Evolutionary conservation across 1,284 basidiomycete species (phyloP).

Genomic region (Ceratobasidium sp.): DNA sequence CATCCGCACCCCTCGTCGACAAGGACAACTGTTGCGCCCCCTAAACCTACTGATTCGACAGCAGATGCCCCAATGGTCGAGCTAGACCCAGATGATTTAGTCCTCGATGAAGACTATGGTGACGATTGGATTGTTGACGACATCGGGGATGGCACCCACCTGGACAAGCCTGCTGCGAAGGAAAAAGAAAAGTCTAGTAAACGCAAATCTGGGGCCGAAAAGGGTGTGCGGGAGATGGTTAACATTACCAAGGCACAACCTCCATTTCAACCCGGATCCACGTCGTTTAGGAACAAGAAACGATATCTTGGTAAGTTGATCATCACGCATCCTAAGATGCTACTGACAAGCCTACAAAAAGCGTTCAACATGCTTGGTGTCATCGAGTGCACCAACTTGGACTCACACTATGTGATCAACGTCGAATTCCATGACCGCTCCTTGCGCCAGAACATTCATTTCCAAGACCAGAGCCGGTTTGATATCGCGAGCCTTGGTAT

Average conservation of each 20-base stretch:
- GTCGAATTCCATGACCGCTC: slow-evolving; percentile 95
- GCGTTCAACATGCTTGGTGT: slow-evolving; percentile 95
- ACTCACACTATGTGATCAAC: slow-evolving; percentile 89
- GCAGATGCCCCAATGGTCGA: slow-evolving; percentile 43
- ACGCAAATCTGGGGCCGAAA: slow-evolving; percentile 61
- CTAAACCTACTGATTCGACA: not conserved
- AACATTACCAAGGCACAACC: slow-evolving; percentile 90
- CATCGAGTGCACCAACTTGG: slow-evolving; percentile 91
- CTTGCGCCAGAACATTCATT: slow-evolving; percentile 82
- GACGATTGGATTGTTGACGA: slow-evolving; percentile 90
- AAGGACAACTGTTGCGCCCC: slow-evolving; percentile 26
- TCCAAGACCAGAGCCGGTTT: slow-evolving; percentile 87
- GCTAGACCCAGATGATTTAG: slow-evolving; percentile 58
- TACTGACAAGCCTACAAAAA: slow-evolving; percentile 47
- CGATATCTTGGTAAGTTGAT: slow-evolving; percentile 82
- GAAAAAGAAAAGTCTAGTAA: slow-evolving; percentile 51
- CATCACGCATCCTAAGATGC: not conserved
- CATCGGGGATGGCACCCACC: slow-evolving; percentile 58
- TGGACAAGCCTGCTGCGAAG: slow-evolving; percentile 56
- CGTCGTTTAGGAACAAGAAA: slow-evolving; percentile 84
- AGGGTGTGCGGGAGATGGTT: slow-evolving; percentile 72
- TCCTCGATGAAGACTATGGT: slow-evolving; percentile 44
- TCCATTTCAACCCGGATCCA: slow-evolving; percentile 92
- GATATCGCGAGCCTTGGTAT: slow-evolving; percentile 83
- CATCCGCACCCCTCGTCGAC: slow-evolving; percentile 65